A percentile compares a stretch with the other conserved stretches of the same genome.
Conservation (phyloP, 1,284 basidiomycete genomes). For the Tylopilus orsonianus region DNA sequence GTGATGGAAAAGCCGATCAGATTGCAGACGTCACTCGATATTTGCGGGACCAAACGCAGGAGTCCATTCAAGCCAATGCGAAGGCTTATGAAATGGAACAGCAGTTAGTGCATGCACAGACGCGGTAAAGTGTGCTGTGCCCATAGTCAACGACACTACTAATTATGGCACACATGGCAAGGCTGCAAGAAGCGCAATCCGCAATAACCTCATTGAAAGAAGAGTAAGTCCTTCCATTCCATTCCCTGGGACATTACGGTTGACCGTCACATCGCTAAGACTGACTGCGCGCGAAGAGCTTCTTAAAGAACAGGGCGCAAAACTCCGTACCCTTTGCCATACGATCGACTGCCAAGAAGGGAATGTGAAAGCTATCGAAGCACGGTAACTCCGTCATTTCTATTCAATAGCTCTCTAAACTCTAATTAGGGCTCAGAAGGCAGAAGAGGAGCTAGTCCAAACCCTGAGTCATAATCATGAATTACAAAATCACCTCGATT, state of each 20-base stretch:
- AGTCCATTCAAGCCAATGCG: slow-evolving; percentile 25
- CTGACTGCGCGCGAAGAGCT: slow-evolving; percentile 26
- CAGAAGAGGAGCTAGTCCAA: slow-evolving; percentile 22
- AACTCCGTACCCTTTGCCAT: slow-evolving; percentile 31
- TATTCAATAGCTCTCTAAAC: slow-evolving; percentile 12
- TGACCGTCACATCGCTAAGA: slow-evolving; percentile 21
- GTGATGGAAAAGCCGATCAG: slow-evolving; percentile 22
- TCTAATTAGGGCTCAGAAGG: slow-evolving; percentile 22
- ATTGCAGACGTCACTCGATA: slow-evolving; percentile 24
- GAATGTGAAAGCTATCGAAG: slow-evolving; percentile 22
- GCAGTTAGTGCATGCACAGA: slow-evolving; percentile 22
- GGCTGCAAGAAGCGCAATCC: slow-evolving; percentile 31
- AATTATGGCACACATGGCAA: slow-evolving; percentile 16
- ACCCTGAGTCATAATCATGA: slow-evolving; percentile 22
- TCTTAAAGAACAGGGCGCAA: slow-evolving; percentile 24
- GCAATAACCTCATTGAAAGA: slow-evolving; percentile 32
- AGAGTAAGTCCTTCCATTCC: slow-evolving; percentile 30
- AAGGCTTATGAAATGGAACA: slow-evolving; percentile 32
- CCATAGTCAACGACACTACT: slow-evolving; percentile 6
- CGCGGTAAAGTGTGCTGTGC: slow-evolving; percentile 18
- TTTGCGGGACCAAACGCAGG: slow-evolving; percentile 32
- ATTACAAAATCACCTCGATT: slow-evolving; percentile 33
- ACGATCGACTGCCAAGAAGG: slow-evolving; percentile 35
- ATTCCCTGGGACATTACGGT: slow-evolving; percentile 8
- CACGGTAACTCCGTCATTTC: slow-evolving; percentile 22